Base-by-base conservation (phyloP, 306 rosid species). In the Senna tora region DNA sequence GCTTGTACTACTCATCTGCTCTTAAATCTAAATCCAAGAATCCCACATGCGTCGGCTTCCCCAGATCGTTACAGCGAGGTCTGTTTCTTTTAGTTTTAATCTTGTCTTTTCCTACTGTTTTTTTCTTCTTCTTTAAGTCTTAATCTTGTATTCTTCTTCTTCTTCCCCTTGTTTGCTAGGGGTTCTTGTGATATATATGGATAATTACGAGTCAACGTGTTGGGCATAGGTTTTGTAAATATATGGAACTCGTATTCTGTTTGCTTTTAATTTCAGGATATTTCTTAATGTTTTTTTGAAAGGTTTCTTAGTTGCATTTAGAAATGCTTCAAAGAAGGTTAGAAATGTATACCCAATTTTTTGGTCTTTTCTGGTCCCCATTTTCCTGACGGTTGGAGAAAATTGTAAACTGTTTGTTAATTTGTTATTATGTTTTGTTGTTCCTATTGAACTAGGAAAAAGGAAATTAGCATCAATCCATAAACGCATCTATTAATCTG, bases 11-110 rank as follows among this genome's bases (percentile, higher is more conserved):
- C 77, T 88, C 93, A 2, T 86, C 90, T 17, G 43, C 63, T 38
- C 89, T 80, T 53, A 88, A 84, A 75, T 84, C 90, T 70, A 82
- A 86, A 81, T 82, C 89, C 33, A 77, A 75, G 45, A 69, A 77
- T 11, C 90, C 93, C 21, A 86, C 86, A 6, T 88, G 93, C 75
- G 77, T 86, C 71, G 93, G 93, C 68, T 41, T 88, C 54, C 77
- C 87, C 66, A 55, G 59, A 74, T 73, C 84, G 47, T 84, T 84
- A 56, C 75, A 75, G 34, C 83, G 86, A 84, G 90, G 93, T 88
- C 41, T n/a, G 20, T n/a, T n/a, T n/a, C n/a, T n/a, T n/a, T n/a
- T n/a, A n/a, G n/a, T n/a, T n/a, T n/a, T n/a, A n/a, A n/a, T n/a
- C n/a, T n/a, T n/a, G 20, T n/a, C 11, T 47, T 13, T 46, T 36